Percentiles rank a stretch among this genome's conserved stretches.
Evolutionary conservation across 1,284 basidiomycete species (phyloP).

Genomic region (Grifola frondosa): DNA sequence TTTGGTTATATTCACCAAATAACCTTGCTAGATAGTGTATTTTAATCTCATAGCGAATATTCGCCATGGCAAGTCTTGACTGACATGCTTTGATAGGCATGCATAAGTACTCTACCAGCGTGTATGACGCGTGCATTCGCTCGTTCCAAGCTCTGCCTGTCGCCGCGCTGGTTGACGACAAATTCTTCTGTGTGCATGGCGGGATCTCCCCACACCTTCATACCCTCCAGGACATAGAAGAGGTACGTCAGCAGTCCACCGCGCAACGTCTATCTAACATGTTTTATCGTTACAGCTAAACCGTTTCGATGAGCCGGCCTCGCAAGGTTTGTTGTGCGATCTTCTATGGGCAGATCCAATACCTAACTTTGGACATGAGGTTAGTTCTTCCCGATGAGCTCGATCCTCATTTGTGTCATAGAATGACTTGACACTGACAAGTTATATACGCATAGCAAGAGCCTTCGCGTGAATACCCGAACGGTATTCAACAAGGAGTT

Average conservation of each 20-base stretch:
- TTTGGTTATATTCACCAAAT: too few species aligned
- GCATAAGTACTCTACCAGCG: slow-evolving; percentile 86
- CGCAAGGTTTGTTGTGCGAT: slow-evolving; percentile 91
- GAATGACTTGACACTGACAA: neutral
- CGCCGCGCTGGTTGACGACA: slow-evolving; percentile 91
- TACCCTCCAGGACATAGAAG: slow-evolving; percentile 77
- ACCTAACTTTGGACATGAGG: slow-evolving; percentile 55
- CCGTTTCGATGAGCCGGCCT: slow-evolving; percentile 93
- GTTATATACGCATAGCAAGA: slow-evolving; percentile 33
- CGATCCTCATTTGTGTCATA: neutral
- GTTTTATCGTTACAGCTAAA: slow-evolving; percentile 56
- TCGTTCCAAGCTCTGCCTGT: slow-evolving; percentile 93
- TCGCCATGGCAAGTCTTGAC: neutral
- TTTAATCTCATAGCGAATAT: neutral
- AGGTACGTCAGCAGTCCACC: slow-evolving; percentile 48
- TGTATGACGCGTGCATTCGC: slow-evolving; percentile 90
- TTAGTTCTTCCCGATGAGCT: slow-evolving; percentile 6
- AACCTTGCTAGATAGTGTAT: too few species aligned
- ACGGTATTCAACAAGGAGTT: slow-evolving; percentile 41
- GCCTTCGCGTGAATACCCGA: slow-evolving; percentile 34
- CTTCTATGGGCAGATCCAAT: slow-evolving; percentile 88
- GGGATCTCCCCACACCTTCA: slow-evolving; percentile 90
- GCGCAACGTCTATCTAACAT: slow-evolving; percentile 5
- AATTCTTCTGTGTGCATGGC: slow-evolving; percentile 98
- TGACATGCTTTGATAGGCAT: slow-evolving; percentile 59